Evolutionary conservation across 495 filamentous ascomycete genomes (phyloP).

Genomic region (Penicillium simplicissimum): DNA sequence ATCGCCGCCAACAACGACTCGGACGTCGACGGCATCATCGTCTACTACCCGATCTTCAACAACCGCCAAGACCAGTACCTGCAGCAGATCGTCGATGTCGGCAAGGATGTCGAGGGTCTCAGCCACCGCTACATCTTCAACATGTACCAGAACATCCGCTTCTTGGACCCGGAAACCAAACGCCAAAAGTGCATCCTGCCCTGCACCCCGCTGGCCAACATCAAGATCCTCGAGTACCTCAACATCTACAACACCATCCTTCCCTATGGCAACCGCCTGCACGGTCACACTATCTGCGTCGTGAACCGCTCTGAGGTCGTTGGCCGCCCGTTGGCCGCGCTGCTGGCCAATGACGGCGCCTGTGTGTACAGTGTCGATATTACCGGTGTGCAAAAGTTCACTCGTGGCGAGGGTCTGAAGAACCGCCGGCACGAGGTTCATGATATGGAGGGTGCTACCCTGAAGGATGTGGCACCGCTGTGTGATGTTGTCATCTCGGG

Average conservation of each 20-base stretch:
- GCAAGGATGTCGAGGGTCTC: constrained; percentile 95
- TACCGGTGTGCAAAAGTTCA: constrained; percentile 88
- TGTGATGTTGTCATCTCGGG: constrained; percentile 94
- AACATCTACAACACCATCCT: constrained; percentile 96
- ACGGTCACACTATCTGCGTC: constrained; percentile 88
- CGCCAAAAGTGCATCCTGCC: constrained; percentile 87
- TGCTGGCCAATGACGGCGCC: constrained; percentile 94
- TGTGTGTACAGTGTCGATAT: constrained; percentile 94
- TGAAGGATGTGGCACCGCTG: constrained; percentile 78
- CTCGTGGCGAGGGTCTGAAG: constrained; percentile 79
- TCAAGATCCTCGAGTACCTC: constrained; percentile 95
- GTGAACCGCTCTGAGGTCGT: constrained; percentile 96
- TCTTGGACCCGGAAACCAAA: constrained; percentile 75
- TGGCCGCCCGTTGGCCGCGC: constrained; percentile 86
- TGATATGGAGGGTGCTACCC: constrained; percentile 69
- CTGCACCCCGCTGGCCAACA: constrained; percentile 90
- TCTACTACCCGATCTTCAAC: constrained; percentile 98
- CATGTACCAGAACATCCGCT: constrained; percentile 98
- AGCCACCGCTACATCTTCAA: constrained; percentile 95
- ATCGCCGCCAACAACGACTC: constrained; percentile 77
- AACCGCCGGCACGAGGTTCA: constrained; percentile 80
- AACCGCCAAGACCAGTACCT: constrained; percentile 86
- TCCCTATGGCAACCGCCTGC: constrained; percentile 88
- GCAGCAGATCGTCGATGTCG: constrained; percentile 86
- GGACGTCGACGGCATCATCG: constrained; percentile 86